Evolutionary conservation across 495 filamentous ascomycete species (phyloP), one percentile per base, ranked within the genome.

Genomic region (Patellaria atrata): DNA sequence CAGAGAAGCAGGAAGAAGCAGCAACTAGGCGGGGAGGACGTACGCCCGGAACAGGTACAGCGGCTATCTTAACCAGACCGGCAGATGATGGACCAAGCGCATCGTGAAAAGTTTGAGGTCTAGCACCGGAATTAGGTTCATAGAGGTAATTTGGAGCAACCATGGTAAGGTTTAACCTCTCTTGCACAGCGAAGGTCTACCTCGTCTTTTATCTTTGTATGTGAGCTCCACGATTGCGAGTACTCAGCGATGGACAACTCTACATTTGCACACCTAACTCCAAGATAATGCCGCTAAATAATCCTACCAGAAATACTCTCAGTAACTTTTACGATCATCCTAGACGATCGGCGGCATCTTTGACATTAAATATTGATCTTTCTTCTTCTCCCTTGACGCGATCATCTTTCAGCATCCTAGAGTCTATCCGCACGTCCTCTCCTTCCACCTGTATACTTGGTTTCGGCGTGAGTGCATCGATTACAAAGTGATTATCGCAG

Each of bases 1-100:
- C 82, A 42, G 89, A 96, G 72, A 97, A 97, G 71, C 85, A 94
- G 54, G 89, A 94, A 62, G 89, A 96, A 64, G 87, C 86, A 8
- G 81, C 80, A 21, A 87, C 81, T 70, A 94, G 94, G 77, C 91
- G 94, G 72, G 81, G 74, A 14, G 75, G 79, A 30, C 73, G 80
- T 35, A 72, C 70, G 41, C 71, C 77, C 10, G 82, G 81, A 27
- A 78, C 77, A 36, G 81, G 80, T 29, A 80, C 68, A 42, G 73
- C 81, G 3, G 74, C 83, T 22, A 86, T 86, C 46, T 59, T 82
- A 55, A 86, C 82, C 19, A 67, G 71, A 46, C 71, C 68, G 33
- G 63, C 61, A 36, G 65, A 50, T 13, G 56, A 58, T 26, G 30
- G 38, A n/a, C 38, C 47, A 35, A 49, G 40, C 15, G 23, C 22